Conservation (phyloP, 176 grass and related monocot species). For the Secale cereale region DNA sequence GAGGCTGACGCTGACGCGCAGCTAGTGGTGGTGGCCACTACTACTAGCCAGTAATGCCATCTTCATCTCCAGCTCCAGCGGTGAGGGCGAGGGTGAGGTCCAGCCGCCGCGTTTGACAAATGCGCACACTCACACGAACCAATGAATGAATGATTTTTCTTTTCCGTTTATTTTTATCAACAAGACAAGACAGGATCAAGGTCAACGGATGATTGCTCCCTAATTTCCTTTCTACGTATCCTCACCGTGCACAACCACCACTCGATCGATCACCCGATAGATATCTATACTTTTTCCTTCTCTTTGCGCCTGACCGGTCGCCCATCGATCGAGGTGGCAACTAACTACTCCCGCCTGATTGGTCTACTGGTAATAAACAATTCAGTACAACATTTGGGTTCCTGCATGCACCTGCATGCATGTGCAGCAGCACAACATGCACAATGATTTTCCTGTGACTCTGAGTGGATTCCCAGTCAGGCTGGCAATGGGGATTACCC, state of each 20-base stretch:
- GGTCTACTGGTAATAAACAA: too few species aligned
- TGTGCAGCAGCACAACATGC: too few species aligned
- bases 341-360: background rate
- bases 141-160: background rate
- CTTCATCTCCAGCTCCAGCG: too few species aligned
- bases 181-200: too few species aligned
- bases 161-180: background rate
- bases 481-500: too few species aligned
- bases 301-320: background rate
- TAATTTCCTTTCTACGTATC: background rate
- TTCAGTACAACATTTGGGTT: too few species aligned
- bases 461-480: too few species aligned
- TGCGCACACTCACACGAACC: background rate
- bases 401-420: too few species aligned
- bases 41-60: too few species aligned
- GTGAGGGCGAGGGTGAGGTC: background rate
- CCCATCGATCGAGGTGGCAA: background rate
- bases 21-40: too few species aligned
- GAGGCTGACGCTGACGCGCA: too few species aligned
- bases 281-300: background rate
- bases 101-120: conserved; percentile 24
- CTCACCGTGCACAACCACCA: background rate
- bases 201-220: background rate
- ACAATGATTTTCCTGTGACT: too few species aligned
- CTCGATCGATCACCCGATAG: background rate